phyloP scores from a whole-genome alignment of 345 rosid genomes.

The Carallia pectinifolia region DNA sequence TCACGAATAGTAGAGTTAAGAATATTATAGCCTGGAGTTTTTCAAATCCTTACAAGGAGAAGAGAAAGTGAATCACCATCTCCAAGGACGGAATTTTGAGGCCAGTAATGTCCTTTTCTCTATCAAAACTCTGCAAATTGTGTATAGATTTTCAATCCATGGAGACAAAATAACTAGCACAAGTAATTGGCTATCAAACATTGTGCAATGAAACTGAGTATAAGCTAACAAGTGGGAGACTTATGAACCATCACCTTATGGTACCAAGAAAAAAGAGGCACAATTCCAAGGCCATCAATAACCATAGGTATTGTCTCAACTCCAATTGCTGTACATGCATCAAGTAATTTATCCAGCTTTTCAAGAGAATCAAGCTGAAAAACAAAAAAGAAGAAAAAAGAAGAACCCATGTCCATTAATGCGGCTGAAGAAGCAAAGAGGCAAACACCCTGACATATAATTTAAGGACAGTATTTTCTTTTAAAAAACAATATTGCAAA shows the following conservation, averaged over 20 bases:
- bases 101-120: constrained; percentile 48
- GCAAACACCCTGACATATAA: no score
- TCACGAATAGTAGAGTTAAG: no score
- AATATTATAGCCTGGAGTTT: background rate
- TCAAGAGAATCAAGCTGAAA: constrained; percentile 57
- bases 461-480: no score
- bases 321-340: constrained; percentile 53
- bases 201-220: background rate
- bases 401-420: background rate
- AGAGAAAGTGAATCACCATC: constrained; percentile 62
- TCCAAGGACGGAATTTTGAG: constrained; percentile 50
- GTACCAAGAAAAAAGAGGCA: constrained; percentile 68
- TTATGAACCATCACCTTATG: constrained; percentile 48
- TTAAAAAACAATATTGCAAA: no score
- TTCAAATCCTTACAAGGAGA: constrained; percentile 38
- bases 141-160: background rate
- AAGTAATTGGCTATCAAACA: background rate
- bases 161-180: background rate
- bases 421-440: no score
- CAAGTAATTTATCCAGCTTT: constrained; percentile 61
- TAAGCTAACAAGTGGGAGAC: background rate
- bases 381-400: constrained; percentile 1
- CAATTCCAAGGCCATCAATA: constrained; percentile 48
- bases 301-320: constrained; percentile 47
- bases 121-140: constrained; percentile 56